phyloP scores from a whole-genome alignment of 2,329 filamentous ascomycete species.

The Colletotrichum australisinense region DNA sequence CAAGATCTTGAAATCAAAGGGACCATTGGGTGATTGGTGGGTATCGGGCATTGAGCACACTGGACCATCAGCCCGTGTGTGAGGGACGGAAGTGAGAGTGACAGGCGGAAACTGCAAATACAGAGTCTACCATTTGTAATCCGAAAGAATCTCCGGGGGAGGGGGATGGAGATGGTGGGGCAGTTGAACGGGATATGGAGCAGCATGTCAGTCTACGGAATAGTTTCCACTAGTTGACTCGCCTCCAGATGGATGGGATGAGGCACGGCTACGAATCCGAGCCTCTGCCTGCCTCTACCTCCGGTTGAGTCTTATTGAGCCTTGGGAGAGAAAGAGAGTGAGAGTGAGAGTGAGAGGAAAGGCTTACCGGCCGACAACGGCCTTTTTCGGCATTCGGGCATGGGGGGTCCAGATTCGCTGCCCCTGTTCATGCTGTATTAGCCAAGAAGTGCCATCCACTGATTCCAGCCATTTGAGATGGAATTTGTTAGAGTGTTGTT shows the following conservation, averaged over 20 bases:
- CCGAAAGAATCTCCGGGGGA: constrained; percentile 33
- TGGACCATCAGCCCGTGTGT: too few species aligned
- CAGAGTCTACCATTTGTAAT: constrained; percentile 30
- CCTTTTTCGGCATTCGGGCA: constrained; percentile 34
- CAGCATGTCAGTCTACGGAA: background rate
- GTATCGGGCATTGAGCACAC: background rate
- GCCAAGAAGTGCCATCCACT: background rate
- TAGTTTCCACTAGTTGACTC: constrained; percentile 9
- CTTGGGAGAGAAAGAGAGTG: background rate
- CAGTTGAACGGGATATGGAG: constrained; percentile 31
- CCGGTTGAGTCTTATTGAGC: background rate
- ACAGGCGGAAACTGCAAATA: constrained; percentile 14
- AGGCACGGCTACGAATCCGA: background rate
- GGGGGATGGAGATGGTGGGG: constrained; percentile 17
- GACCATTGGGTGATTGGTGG: background rate
- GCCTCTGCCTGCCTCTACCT: too few species aligned
- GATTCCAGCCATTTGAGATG: background rate
- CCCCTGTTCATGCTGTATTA: background rate
- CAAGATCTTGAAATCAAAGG: background rate
- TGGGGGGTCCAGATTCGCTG: background rate
- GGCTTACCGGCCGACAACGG: constrained; percentile 21
- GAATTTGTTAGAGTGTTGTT: background rate
- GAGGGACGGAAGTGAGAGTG: too few species aligned
- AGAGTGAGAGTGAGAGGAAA: background rate
- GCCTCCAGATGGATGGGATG: constrained; percentile 5